phyloP scores from a whole-genome alignment of 768 basidiomycete species.

The Boletus reticuloceps region DNA sequence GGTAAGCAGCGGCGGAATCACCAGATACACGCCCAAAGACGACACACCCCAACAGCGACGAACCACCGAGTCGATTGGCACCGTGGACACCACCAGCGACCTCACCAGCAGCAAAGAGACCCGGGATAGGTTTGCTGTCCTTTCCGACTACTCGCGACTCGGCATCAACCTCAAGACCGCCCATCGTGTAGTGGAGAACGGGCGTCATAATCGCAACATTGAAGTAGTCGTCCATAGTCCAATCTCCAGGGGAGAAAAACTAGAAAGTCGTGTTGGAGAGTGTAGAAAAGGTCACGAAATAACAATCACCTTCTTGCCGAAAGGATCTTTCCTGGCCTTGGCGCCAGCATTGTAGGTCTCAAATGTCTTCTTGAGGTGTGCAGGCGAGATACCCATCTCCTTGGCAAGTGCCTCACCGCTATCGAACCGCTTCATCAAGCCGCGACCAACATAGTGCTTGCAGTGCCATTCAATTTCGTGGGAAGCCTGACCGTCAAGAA shows the following conservation, averaged over 20 bases:
- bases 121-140: conserved; percentile 74
- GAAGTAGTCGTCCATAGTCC: conserved; percentile 87
- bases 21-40: conserved; percentile 97
- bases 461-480: conserved; percentile 99
- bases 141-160: conserved; percentile 79
- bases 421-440: conserved; percentile 94
- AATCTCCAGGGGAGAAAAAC: conserved; percentile 82
- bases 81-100: conserved; percentile 98
- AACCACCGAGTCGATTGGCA: conserved; percentile 95
- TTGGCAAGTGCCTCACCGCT: conserved; percentile 87
- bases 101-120: conserved; percentile 95
- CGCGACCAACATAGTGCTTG: conserved; percentile 97
- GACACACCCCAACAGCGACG: conserved; percentile 91
- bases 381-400: conserved; percentile 83
- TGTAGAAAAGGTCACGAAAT: neutral
- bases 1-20: conserved; percentile 89
- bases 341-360: conserved; percentile 83
- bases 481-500: conserved; percentile 87
- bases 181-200: conserved; percentile 98
- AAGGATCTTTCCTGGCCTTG: conserved; percentile 89
- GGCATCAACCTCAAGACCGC: conserved; percentile 91
- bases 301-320: conserved; percentile 82
- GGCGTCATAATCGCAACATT: conserved; percentile 97
- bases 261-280: conserved; percentile 10
- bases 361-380: conserved; percentile 86